phyloP scores from a whole-genome alignment of 257 asterid genomes.

The Scutellaria barbata region DNA sequence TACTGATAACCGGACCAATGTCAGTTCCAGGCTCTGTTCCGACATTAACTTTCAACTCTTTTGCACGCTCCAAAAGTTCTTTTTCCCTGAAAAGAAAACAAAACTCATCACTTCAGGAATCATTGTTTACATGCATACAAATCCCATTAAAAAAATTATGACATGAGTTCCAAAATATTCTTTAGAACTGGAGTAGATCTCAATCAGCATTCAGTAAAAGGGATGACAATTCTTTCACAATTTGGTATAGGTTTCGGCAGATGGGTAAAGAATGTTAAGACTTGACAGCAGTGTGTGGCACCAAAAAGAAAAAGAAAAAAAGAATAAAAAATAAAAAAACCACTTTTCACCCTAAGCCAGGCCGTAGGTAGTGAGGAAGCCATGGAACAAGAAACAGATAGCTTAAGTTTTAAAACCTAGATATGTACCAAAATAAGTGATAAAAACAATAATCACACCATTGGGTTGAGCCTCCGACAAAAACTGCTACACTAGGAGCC shows the following conservation, averaged over 20 bases:
- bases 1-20: slow-evolving; percentile 53
- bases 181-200: slow-evolving; percentile 6
- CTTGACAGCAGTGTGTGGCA: not conserved
- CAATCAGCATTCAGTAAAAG: not conserved
- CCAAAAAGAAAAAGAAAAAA: not conserved
- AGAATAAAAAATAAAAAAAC: not conserved
- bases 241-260: not conserved
- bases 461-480: slow-evolving; percentile 51
- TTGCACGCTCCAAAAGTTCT: slow-evolving; percentile 49
- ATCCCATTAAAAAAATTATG: not conserved
- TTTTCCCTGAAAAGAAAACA: slow-evolving; percentile 41
- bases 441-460: slow-evolving; percentile 38
- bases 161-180: not conserved
- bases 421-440: not conserved
- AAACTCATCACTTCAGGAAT: not conserved
- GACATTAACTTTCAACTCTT: slow-evolving; percentile 46
- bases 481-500: slow-evolving; percentile 43
- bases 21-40: slow-evolving; percentile 56
- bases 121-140: not conserved
- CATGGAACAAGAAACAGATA: slow-evolving; percentile 1
- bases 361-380: not conserved
- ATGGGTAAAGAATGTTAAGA: not conserved
- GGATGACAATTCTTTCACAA: not conserved
- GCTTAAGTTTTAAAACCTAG: not conserved
- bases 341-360: not conserved